These are phyloP conservation scores for Rhododendron henanense DNA, from an alignment of 148 eudicot species.

Conservation along the genomic window DNA sequence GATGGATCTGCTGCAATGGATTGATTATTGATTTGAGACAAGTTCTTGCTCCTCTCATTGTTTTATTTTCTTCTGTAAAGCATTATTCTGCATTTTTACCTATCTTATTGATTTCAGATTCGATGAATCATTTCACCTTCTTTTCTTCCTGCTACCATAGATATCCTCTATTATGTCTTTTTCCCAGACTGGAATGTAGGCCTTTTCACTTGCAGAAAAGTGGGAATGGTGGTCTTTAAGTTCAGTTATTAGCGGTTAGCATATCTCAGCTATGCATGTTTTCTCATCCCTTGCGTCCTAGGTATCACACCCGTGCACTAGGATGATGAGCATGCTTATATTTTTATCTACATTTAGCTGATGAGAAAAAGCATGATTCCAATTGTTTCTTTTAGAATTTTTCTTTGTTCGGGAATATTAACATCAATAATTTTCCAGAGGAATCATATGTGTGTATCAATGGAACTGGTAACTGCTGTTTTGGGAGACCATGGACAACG, in stretches of 20 bases:
- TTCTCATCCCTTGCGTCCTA: not conserved
- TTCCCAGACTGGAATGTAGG: not conserved
- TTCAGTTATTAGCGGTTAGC: not conserved
- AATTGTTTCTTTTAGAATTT: not conserved
- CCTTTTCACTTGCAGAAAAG: not conserved
- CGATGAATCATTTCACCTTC: not conserved
- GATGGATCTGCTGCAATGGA: not conserved
- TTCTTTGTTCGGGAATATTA: not conserved
- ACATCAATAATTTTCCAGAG: conserved; percentile 35
- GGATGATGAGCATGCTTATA: not conserved
- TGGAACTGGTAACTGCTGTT: conserved; percentile 99
- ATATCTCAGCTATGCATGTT: not conserved
- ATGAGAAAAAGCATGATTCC: not conserved
- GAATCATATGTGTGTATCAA: conserved; percentile 76
- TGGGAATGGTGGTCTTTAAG: not conserved
- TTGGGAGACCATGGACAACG: conserved; percentile 98
- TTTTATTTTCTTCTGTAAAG: not conserved
- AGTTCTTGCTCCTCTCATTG: not conserved
- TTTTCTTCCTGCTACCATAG: not conserved
- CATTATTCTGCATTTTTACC: not conserved
- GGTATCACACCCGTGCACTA: not conserved
- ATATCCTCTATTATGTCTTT: not conserved
- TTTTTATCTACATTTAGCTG: not conserved
- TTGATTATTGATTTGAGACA: not conserved
- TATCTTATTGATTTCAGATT: not conserved